Percentiles rank a stretch among this genome's conserved stretches.
These are phyloP conservation scores for Lichenothelia convexa DNA, from an alignment of 495 filamentous ascomycete genomes.

Conservation along the genomic window DNA sequence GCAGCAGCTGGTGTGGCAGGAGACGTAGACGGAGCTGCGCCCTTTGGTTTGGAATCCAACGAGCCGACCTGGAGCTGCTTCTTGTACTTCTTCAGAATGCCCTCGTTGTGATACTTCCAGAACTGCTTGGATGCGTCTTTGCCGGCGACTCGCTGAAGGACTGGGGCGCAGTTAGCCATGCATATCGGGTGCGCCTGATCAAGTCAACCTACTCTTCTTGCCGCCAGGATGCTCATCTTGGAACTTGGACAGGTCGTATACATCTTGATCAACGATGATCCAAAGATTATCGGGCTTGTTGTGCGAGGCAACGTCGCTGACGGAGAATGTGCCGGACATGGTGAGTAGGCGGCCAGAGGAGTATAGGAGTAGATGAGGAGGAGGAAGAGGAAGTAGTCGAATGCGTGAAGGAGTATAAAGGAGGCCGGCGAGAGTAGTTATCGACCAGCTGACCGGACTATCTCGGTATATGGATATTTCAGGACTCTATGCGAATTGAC, in stretches of 20 bases:
- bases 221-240: slow-evolving; percentile 90
- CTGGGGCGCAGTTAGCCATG: slow-evolving; percentile 23
- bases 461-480: too few relatives aligned
- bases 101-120: slow-evolving; percentile 98
- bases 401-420: too few relatives aligned
- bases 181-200: slow-evolving; percentile 3
- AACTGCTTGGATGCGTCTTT: slow-evolving; percentile 98
- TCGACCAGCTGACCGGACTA: too few relatives aligned
- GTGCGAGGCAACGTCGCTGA: slow-evolving; percentile 74
- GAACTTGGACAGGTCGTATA: slow-evolving; percentile 90
- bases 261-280: slow-evolving; percentile 87
- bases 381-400: not conserved
- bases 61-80: slow-evolving; percentile 74
- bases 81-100: slow-evolving; percentile 92
- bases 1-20: slow-evolving; percentile 37
- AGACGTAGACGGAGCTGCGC: slow-evolving; percentile 32
- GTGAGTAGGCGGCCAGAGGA: slow-evolving; percentile 15
- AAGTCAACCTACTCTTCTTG: slow-evolving; percentile 63
- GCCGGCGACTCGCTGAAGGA: slow-evolving; percentile 79
- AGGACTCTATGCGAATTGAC: too few relatives aligned
- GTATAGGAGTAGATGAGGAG: not conserved
- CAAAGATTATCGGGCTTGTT: slow-evolving; percentile 72
- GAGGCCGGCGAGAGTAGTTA: too few relatives aligned
- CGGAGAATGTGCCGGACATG: slow-evolving; percentile 80
- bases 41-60: slow-evolving; percentile 61